phyloP scores from a whole-genome alignment of 371 early-diverging fungal species.

The Mucor ambiguus region DNA sequence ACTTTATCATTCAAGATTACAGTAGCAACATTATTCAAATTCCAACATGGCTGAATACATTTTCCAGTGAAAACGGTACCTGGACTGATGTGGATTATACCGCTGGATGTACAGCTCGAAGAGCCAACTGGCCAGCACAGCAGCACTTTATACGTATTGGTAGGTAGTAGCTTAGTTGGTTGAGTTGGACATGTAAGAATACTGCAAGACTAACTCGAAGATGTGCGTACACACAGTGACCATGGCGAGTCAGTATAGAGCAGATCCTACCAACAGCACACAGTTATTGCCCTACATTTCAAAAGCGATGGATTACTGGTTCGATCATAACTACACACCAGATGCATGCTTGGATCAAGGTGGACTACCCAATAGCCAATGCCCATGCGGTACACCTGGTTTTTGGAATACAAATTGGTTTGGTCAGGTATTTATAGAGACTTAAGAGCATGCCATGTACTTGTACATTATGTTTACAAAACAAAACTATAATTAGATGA shows the following conservation, averaged over 20 bases:
- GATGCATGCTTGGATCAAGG: constrained; percentile 32
- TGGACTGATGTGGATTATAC: constrained; percentile 34
- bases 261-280: constrained; percentile 4
- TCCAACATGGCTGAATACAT: constrained; percentile 15
- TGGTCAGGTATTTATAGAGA: constrained; percentile 25
- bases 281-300: constrained; percentile 13
- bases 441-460: not conserved
- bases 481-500: constrained; percentile 19
- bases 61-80: constrained; percentile 16
- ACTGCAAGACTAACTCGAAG: no score
- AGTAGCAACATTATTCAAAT: not conserved
- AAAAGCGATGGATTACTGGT: constrained; percentile 31
- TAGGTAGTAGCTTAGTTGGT: no score
- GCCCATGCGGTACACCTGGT: constrained; percentile 38
- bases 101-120: constrained; percentile 26
- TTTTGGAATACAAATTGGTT: constrained; percentile 43
- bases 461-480: not conserved
- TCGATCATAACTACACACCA: constrained; percentile 24
- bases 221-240: constrained; percentile 14
- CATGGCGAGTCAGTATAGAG: constrained; percentile 26
- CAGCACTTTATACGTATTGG: constrained; percentile 28
- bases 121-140: constrained; percentile 39
- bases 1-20: constrained; percentile 21
- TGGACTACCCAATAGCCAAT: constrained; percentile 27
- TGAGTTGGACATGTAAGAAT: no score